phyloP scores from a whole-genome alignment of 176 grass and related monocot species.

The Lolium multiflorum region DNA sequence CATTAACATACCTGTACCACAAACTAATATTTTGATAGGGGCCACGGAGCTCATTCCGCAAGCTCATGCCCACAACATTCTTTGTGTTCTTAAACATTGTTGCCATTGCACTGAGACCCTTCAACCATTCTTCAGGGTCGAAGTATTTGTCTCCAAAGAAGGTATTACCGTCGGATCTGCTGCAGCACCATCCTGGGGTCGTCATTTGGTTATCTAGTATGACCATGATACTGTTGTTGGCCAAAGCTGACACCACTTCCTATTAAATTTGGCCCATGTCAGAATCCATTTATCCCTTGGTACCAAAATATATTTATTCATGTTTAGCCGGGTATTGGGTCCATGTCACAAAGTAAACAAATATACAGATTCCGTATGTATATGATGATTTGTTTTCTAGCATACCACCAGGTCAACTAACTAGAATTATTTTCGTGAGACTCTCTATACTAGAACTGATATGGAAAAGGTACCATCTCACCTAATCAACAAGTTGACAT shows the following conservation, averaged over 20 bases:
- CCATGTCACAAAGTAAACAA: conserved; percentile 22
- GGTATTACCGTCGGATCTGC: conserved; percentile 67
- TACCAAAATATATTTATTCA: background rate
- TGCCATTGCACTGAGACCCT: conserved; percentile 71
- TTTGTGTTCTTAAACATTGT: conserved; percentile 68
- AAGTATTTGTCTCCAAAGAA: conserved; percentile 97
- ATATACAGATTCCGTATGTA: background rate
- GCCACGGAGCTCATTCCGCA: conserved; percentile 88
- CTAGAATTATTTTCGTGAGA: background rate
- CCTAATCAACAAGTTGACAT: conserved; percentile 32
- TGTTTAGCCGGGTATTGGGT: background rate
- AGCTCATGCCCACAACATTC: conserved; percentile 93
- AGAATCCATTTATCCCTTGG: background rate
- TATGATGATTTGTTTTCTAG: conserved; percentile 11
- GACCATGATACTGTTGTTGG: conserved; percentile 78
- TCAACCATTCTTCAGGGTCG: conserved; percentile 84
- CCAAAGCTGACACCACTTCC: conserved; percentile 79
- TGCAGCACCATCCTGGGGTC: conserved; percentile 89
- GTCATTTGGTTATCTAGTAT: conserved; percentile 99
- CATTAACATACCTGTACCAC: conserved; percentile 84
- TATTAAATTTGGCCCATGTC: conserved; percentile 34
- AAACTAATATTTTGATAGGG: conserved; percentile 76
- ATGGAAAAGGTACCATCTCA: conserved; percentile 32
- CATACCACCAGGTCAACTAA: conserved; percentile 28
- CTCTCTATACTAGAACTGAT: background rate